A percentile compares a stretch with the other conserved stretches of the same genome.
These are phyloP conservation scores for Phylloporus sp. DNA, from an alignment of 768 basidiomycete genomes.

Conservation along the genomic window DNA sequence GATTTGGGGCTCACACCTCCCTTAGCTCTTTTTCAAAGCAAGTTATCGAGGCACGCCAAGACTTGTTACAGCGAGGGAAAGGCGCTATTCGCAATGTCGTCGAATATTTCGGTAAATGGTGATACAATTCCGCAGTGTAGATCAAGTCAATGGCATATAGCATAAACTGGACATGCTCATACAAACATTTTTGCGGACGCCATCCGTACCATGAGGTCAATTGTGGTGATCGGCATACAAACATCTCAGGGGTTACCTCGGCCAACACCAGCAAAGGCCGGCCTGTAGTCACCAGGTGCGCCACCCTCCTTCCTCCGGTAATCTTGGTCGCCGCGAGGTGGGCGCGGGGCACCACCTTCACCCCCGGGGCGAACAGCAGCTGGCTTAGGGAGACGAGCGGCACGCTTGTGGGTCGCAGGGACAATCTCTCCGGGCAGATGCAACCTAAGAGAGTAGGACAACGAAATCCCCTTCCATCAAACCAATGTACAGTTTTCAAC, in stretches of 20 bases:
- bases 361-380: constrained; percentile 68
- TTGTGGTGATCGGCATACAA: background rate
- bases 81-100: constrained; percentile 37
- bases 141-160: constrained; percentile 14
- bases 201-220: background rate
- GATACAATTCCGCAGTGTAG: background rate
- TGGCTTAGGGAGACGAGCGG: constrained; percentile 81
- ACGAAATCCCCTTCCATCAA: background rate
- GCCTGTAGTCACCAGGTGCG: constrained; percentile 85
- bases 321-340: constrained; percentile 85
- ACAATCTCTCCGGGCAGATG: constrained; percentile 96
- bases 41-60: constrained; percentile 42
- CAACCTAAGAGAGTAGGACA: constrained; percentile 50
- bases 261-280: constrained; percentile 85
- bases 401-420: constrained; percentile 96
- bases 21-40: constrained; percentile 52
- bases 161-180: constrained; percentile 30
- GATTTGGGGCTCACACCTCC: background rate
- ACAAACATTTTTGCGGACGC: constrained; percentile 17
- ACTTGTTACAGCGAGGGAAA: constrained; percentile 13
- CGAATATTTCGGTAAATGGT: constrained; percentile 40
- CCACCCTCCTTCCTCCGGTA: constrained; percentile 87
- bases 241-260: constrained; percentile 74
- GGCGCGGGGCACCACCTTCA: constrained; percentile 78
- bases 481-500: background rate